Evolutionary conservation across 1,284 basidiomycete species (phyloP), one percentile per base, ranked within the genome.

Genomic region (Trametes pubescens): DNA sequence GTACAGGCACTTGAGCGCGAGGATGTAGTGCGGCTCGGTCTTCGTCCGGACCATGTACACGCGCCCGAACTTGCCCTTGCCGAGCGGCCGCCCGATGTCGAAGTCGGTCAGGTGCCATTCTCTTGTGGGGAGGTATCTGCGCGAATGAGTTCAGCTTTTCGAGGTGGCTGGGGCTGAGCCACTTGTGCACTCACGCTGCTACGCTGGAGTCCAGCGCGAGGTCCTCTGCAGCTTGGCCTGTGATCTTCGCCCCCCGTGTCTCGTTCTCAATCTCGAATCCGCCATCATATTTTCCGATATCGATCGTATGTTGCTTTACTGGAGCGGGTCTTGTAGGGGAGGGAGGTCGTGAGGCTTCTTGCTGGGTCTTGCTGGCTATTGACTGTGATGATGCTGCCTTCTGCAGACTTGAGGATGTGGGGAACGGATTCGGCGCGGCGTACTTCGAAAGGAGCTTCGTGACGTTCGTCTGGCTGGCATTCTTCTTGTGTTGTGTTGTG

Each of bases 11-110:
- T 99, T 99, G 78, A 99, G 89, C 10, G 97, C 98, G 71, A 99
- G 88, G 74, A 99, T 98, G 82, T 96, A 99, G 66, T 89, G 88
- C 0, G 94, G 94, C 66, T 91, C 86, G 61, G 82, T 78, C 74
- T 95, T 96, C 4, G 98, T 99, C 56, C 97, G 90, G 46, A 98
- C 96, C 89, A 99, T 96, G 83, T 99, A 99, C 29, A 99, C 98
- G 0, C 96, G 93, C 0, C 98, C 98, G 72, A 99, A 99, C 80
- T 99, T 99, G 65, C 98, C 98, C 77, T 99, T 99, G 32, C 98
- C 98, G 0, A 99, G 86, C 2, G 96, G 95, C 10, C 95, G 87
- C 14, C 98, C 98, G 70, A 99, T 97, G 69, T 98, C 94, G 74
- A 99, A 99, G 60, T 91, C 86, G 65, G 87, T 86, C 10, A 99